Evolutionary conservation across 345 rosid genomes (phyloP), one percentile per base, ranked within the genome.

Genomic region (Ceriops decandra): DNA sequence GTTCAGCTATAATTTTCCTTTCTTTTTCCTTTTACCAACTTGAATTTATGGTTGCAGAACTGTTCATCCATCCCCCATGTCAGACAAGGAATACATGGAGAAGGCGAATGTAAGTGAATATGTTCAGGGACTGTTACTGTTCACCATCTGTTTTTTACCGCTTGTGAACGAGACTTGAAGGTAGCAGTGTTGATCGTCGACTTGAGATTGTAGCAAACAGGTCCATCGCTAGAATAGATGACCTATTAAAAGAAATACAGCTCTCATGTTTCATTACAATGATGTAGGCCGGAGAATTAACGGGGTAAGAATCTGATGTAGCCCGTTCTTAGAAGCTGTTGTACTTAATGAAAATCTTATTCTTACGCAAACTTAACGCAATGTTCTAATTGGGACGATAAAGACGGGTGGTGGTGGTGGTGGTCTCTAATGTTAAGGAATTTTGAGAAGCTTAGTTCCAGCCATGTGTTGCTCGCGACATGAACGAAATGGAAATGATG

Each of bases 101-200:
- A 87, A 83, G 83, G 81, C 84, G 32, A 83, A 77, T 42, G 85
- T 81, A 76, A 76, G 91, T 60, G 78, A 81, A 64, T 91, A 82
- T 81, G 85, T 87, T 74, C 92, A 81, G 82, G 87, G 83, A 69
- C 69, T 88, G 26, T 65, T 87, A 62, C 72, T 81, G 53, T 88
- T 95, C 61, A 82, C 88, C 71, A 77, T 91, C 73, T 67, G 26
- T 85, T n/a, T 70, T 70, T 57, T 70, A 80, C 13, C 71, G 62
- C 74, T 82, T 72, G 54, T 89, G 85, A 81, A 53, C 64, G 72
- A 63, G 49, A 60, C 20, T 27, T 16, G 9, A 26, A 26, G 56
- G 54, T 52, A 31, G 58, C 52, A 9, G 24, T 68, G 36, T 61
- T 63, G 63, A 32, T 62, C 35, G 60, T 52, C 58, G 61, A 53